Conservation (phyloP, 2,329 filamentous ascomycete genomes). For the Atkinsonella hypoxylon region DNA sequence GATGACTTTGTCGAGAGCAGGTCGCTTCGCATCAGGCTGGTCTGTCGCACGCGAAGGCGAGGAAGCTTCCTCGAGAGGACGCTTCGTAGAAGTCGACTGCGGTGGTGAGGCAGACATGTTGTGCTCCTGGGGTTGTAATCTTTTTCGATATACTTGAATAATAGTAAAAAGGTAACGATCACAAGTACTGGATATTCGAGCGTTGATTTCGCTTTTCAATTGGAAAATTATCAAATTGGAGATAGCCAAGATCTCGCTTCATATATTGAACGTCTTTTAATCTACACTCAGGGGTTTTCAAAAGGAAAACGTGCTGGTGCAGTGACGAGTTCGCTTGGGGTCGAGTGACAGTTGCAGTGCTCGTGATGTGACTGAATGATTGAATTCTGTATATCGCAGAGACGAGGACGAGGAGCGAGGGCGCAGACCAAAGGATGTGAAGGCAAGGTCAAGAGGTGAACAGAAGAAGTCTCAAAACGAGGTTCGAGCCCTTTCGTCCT, state of each 20-base stretch:
- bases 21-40: conserved; percentile 93
- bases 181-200: conserved; percentile 6
- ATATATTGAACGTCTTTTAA: conserved; percentile 19
- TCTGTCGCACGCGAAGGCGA: conserved; percentile 85
- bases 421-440: conserved; percentile 20
- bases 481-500: conserved; percentile 2
- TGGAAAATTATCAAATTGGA: conserved; percentile 4
- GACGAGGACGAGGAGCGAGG: conserved; percentile 18
- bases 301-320: conserved; percentile 90
- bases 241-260: conserved; percentile 19
- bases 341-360: conserved; percentile 30
- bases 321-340: conserved; percentile 34
- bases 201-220: conserved; percentile 4
- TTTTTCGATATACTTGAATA: conserved; percentile 17
- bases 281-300: conserved; percentile 72
- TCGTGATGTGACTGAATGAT: conserved; percentile 24
- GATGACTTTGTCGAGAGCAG: conserved; percentile 83
- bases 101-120: conserved; percentile 62
- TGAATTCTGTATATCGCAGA: conserved; percentile 18
- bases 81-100: conserved; percentile 63
- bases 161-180: conserved; percentile 6
- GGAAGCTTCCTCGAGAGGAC: conserved; percentile 91
- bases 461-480: conserved; percentile 11
- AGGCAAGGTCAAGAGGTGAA: conserved; percentile 18
- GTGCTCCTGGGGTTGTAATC: conserved; percentile 14